Percentiles rank a stretch among this genome's conserved stretches.
These are phyloP conservation scores for Dipodascopsis tothii DNA, from an alignment of 805 yeast genomes.

Conservation along the genomic window DNA sequence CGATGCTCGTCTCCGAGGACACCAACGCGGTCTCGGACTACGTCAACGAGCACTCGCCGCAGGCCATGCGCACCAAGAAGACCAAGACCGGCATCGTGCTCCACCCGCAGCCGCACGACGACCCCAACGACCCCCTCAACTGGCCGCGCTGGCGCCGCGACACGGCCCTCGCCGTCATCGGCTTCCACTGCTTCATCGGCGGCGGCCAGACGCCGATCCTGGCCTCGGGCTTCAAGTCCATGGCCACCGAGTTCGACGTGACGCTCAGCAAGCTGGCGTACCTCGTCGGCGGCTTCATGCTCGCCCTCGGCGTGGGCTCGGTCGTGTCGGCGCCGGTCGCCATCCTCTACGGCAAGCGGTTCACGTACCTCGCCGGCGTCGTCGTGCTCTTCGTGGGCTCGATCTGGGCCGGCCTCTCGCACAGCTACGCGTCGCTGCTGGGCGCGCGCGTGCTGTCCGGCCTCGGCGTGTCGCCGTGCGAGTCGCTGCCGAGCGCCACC, in stretches of 20 bases:
- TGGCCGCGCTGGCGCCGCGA: slow-evolving; percentile 60
- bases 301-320: slow-evolving; percentile 52
- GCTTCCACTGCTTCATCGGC: slow-evolving; percentile 50
- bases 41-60: slow-evolving; percentile 10
- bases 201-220: slow-evolving; percentile 58
- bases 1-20: slow-evolving; percentile 8
- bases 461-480: slow-evolving; percentile 55
- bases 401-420: slow-evolving; percentile 48
- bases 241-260: slow-evolving; percentile 40
- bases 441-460: slow-evolving; percentile 54
- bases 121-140: slow-evolving; percentile 58
- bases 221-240: slow-evolving; percentile 46
- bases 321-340: slow-evolving; percentile 53
- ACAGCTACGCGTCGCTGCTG: slow-evolving; percentile 43
- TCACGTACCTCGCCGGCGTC: slow-evolving; percentile 45
- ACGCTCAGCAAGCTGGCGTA: slow-evolving; percentile 41
- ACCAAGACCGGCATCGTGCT: slow-evolving; percentile 45
- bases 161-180: slow-evolving; percentile 44
- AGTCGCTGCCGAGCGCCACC: slow-evolving; percentile 52
- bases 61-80: slow-evolving; percentile 35
- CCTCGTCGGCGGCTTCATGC: slow-evolving; percentile 53
- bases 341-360: slow-evolving; percentile 49
- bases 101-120: slow-evolving; percentile 55
- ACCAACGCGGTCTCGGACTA: slow-evolving; percentile 3
- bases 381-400: slow-evolving; percentile 45